These are phyloP conservation scores for Halophytophthora polymorphica DNA, from an alignment of 352 stramenopile genomes.

Conservation along the genomic window DNA sequence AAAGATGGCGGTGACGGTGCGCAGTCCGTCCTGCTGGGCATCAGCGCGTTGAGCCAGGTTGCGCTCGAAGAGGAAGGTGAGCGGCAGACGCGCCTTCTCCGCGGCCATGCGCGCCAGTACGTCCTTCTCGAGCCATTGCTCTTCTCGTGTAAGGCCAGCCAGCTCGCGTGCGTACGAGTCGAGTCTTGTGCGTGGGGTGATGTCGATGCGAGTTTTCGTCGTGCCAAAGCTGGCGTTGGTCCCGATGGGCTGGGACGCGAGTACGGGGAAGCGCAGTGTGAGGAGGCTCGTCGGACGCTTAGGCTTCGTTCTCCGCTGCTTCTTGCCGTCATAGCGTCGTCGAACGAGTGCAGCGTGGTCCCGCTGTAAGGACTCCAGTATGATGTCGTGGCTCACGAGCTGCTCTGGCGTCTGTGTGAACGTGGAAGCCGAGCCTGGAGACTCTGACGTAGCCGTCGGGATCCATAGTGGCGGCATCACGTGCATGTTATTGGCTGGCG, in stretches of 20 bases:
- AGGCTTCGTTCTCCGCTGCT: slow-evolving; percentile 6
- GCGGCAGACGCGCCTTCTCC: slow-evolving; percentile 54
- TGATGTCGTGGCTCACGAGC: background rate
- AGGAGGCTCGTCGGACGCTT: slow-evolving; percentile 16
- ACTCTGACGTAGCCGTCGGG: too few species aligned
- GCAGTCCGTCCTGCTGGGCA: slow-evolving; percentile 49
- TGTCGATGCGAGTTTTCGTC: background rate
- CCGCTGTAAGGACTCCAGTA: slow-evolving; percentile 14
- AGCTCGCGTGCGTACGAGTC: slow-evolving; percentile 14
- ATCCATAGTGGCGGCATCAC: too few species aligned
- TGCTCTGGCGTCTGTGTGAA: background rate
- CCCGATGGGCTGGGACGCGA: slow-evolving; percentile 1
- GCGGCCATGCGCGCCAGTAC: slow-evolving; percentile 41
- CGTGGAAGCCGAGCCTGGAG: background rate
- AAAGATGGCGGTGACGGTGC: slow-evolving; percentile 61
- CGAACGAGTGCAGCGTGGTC: slow-evolving; percentile 10
- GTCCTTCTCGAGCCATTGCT: slow-evolving; percentile 28
- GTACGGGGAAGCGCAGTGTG: slow-evolving; percentile 15
- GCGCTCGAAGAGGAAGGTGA: slow-evolving; percentile 75
- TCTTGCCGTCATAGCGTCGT: slow-evolving; percentile 4
- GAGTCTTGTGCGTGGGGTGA: slow-evolving; percentile 5
- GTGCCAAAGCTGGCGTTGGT: background rate
- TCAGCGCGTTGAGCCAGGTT: slow-evolving; percentile 53
- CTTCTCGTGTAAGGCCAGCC: slow-evolving; percentile 12
- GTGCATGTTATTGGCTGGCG: too few species aligned